Conservation (phyloP, 805 yeast species). For the Teunomyces gatunensis region DNA sequence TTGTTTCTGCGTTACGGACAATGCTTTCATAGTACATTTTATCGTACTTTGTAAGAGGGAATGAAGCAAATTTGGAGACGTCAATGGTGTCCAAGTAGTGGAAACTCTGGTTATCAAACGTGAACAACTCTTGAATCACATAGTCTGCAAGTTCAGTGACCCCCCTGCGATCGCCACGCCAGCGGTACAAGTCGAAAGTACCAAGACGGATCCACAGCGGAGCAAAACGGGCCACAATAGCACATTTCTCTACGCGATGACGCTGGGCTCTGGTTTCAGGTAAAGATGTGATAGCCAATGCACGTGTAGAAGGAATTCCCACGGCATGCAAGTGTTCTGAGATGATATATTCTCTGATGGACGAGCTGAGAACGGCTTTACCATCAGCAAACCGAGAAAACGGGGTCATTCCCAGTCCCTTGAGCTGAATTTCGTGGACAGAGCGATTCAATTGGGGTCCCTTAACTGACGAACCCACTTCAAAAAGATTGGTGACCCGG, state of each 20-base stretch:
- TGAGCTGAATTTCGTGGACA: conserved; percentile 70
- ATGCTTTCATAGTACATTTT: conserved; percentile 69
- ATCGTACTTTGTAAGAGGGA: conserved; percentile 57
- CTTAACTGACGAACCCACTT: conserved; percentile 43
- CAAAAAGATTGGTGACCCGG: conserved; percentile 80
- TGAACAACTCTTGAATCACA: conserved; percentile 64
- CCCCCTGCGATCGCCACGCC: conserved; percentile 67
- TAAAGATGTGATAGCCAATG: conserved; percentile 65
- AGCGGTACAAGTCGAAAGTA: conserved; percentile 76
- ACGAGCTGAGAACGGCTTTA: conserved; percentile 84
- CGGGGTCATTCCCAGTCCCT: conserved; percentile 92
- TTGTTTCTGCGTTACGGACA: conserved; percentile 68
- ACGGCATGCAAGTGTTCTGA: conserved; percentile 79
- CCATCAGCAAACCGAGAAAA: conserved; percentile 96
- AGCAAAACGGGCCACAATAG: conserved; percentile 80
- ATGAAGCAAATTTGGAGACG: neutral
- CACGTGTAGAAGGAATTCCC: conserved; percentile 85
- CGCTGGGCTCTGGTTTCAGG: conserved; percentile 80
- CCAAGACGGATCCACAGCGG: conserved; percentile 87
- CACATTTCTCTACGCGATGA: conserved; percentile 72
- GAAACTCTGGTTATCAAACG: conserved; percentile 27
- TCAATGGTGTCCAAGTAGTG: conserved; percentile 10
- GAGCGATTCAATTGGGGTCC: conserved; percentile 24
- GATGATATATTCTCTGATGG: conserved; percentile 82
- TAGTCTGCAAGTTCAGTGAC: conserved; percentile 66